Evolutionary conservation across 441 rosid species (phyloP).

Genomic region (Adansonia gregorii): DNA sequence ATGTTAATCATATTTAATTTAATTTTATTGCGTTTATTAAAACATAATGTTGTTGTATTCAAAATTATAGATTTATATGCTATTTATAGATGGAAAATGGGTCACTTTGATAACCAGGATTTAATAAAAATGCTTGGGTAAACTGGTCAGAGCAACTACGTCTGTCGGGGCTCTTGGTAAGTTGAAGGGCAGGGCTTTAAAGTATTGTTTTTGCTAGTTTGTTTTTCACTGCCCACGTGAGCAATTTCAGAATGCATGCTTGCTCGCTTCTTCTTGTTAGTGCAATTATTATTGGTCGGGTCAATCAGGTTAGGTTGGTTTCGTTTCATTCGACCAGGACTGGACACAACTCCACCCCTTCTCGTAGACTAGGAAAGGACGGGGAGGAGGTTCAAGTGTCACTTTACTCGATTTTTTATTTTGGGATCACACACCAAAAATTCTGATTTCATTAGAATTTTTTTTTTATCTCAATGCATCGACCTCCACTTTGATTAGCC

Average conservation of each 20-base stretch:
- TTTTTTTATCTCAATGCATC: background rate
- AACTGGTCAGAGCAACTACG: background rate
- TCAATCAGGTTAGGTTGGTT: background rate
- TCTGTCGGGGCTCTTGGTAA: background rate
- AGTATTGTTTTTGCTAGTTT: background rate
- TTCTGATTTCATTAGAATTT: background rate
- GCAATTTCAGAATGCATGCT: background rate
- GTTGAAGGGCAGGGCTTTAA: too few species aligned
- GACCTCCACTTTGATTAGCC: background rate
- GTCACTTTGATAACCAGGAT: background rate
- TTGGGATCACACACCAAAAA: background rate
- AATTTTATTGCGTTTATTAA: too few species aligned
- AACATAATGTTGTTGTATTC: too few species aligned
- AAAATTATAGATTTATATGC: too few species aligned
- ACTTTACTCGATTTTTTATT: background rate
- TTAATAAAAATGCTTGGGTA: background rate
- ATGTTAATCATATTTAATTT: too few species aligned
- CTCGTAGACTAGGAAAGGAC: too few species aligned
- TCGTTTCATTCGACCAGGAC: background rate
- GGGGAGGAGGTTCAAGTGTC: background rate
- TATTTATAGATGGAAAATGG: too few species aligned
- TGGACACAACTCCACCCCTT: background rate
- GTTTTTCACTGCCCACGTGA: background rate
- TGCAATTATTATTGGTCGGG: constrained; percentile 2
- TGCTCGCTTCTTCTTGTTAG: background rate